phyloP scores from a whole-genome alignment of 2,329 filamentous ascomycete genomes.

The Stagonosporopsis chrysanthemi region DNA sequence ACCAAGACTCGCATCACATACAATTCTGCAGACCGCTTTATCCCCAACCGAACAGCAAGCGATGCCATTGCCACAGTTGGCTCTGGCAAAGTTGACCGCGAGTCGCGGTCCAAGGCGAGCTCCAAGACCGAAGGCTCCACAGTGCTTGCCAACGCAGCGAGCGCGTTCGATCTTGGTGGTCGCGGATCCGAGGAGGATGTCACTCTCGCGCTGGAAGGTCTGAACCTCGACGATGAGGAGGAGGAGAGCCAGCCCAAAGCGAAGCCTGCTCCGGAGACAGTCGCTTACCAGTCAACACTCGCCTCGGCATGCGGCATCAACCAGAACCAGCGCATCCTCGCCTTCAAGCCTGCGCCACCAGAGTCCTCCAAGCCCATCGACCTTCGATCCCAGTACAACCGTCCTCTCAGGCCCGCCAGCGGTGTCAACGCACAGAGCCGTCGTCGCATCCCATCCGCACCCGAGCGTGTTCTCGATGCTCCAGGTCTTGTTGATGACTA shows the following conservation, averaged over 20 bases:
- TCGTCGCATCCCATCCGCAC: slow-evolving; percentile 90
- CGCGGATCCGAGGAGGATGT: slow-evolving; percentile 74
- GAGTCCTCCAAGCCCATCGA: slow-evolving; percentile 99
- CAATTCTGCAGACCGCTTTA: slow-evolving; percentile 90
- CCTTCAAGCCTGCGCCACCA: slow-evolving; percentile 97
- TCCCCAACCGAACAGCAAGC: slow-evolving; percentile 90
- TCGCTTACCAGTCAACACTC: slow-evolving; percentile 90
- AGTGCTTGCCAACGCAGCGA: slow-evolving; percentile 77
- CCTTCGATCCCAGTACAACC: slow-evolving; percentile 96
- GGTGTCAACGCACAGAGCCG: slow-evolving; percentile 83
- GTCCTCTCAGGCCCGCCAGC: slow-evolving; percentile 81
- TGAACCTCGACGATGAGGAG: slow-evolving; percentile 78
- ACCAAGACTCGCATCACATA: slow-evolving; percentile 53
- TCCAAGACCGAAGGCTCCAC: slow-evolving; percentile 74
- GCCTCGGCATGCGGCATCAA: slow-evolving; percentile 91
- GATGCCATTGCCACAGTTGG: slow-evolving; percentile 84
- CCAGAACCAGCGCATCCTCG: slow-evolving; percentile 92
- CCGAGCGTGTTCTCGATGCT: slow-evolving; percentile 94
- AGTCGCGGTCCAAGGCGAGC: slow-evolving; percentile 70
- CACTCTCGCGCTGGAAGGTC: slow-evolving; percentile 75
- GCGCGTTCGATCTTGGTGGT: slow-evolving; percentile 68
- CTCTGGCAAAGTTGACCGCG: slow-evolving; percentile 78
- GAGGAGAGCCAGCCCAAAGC: slow-evolving; percentile 68
- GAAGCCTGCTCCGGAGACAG: slow-evolving; percentile 83
- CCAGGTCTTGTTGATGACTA: slow-evolving; percentile 97